phyloP scores from a whole-genome alignment of 495 filamentous ascomycete genomes.

The Tricharina praecox region DNA sequence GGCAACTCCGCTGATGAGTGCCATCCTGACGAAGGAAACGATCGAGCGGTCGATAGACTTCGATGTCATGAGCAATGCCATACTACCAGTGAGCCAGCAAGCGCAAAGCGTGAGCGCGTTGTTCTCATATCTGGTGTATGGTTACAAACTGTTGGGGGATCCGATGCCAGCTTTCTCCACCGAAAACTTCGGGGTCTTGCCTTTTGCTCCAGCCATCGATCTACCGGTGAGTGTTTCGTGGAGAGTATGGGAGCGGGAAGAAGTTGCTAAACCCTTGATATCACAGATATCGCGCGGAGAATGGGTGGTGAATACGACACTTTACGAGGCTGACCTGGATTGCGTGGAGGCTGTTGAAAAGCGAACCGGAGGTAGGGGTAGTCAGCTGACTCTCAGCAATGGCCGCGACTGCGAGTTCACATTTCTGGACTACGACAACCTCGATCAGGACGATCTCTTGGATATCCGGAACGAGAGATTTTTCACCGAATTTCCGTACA shows the following conservation, averaged over 20 bases:
- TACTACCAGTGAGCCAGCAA: constrained; percentile 14
- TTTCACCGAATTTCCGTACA: too few relatives aligned
- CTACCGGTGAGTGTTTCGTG: too few relatives aligned
- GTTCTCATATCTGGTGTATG: constrained; percentile 28
- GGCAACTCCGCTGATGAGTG: constrained; percentile 30
- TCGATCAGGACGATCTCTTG: too few relatives aligned
- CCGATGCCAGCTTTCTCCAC: constrained; percentile 30
- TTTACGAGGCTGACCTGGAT: constrained; percentile 25
- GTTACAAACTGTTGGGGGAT: constrained; percentile 28
- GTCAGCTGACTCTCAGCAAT: too few relatives aligned
- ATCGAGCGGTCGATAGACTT: background rate
- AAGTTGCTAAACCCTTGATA: too few relatives aligned
- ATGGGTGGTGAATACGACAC: constrained; percentile 25
- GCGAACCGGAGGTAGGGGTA: too few relatives aligned
- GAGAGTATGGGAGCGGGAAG: background rate
- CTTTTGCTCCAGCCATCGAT: constrained; percentile 19
- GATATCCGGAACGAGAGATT: too few relatives aligned
- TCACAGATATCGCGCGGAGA: too few relatives aligned
- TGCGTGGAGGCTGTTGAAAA: constrained; percentile 24
- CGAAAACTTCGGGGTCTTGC: constrained; percentile 25
- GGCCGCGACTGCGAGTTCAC: too few relatives aligned
- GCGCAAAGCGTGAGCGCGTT: constrained; percentile 10
- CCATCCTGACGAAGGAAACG: constrained; percentile 28
- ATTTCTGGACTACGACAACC: too few relatives aligned
- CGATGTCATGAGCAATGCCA: constrained; percentile 5